Evolutionary conservation across 495 filamentous ascomycete species (phyloP).

Genomic region (Podospora bellae-mahoneyi): DNA sequence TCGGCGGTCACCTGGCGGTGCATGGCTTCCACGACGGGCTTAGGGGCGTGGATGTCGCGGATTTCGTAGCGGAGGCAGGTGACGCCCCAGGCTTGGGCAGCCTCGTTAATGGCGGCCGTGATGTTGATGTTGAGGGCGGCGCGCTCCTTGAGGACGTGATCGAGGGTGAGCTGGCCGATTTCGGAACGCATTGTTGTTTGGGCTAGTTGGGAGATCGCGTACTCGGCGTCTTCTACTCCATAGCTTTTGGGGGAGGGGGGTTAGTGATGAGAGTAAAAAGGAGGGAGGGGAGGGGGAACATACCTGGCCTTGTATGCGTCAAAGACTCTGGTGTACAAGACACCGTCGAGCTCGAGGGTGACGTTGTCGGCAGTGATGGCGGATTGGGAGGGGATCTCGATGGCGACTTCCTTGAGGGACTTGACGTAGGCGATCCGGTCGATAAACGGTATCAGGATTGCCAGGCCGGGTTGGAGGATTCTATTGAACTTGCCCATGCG

Average conservation of each 20-base stretch:
- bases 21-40: slow-evolving; percentile 91
- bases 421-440: slow-evolving; percentile 98
- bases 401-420: slow-evolving; percentile 89
- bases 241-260: slow-evolving; percentile 51
- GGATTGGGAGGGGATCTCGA: slow-evolving; percentile 91
- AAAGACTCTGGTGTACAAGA: slow-evolving; percentile 91
- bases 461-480: slow-evolving; percentile 86
- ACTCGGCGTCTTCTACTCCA: slow-evolving; percentile 97
- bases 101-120: slow-evolving; percentile 96
- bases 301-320: slow-evolving; percentile 96
- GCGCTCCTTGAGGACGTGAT: slow-evolving; percentile 96
- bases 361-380: slow-evolving; percentile 99
- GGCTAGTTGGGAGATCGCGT: slow-evolving; percentile 95
- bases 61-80: slow-evolving; percentile 97
- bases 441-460: slow-evolving; percentile 83
- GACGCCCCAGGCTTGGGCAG: slow-evolving; percentile 93
- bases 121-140: slow-evolving; percentile 95
- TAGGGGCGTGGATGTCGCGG: slow-evolving; percentile 93
- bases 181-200: slow-evolving; percentile 99
- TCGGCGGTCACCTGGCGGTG: slow-evolving; percentile 97
- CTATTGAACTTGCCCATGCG: slow-evolving; percentile 96
- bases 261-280: slow-evolving; percentile 13
- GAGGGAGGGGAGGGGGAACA: slow-evolving; percentile 19
- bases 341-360: slow-evolving; percentile 90
- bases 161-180: slow-evolving; percentile 92